Evolutionary conservation across 192 early-diverging fungal genomes (phyloP).

Genomic region (Coemansia sp.): DNA sequence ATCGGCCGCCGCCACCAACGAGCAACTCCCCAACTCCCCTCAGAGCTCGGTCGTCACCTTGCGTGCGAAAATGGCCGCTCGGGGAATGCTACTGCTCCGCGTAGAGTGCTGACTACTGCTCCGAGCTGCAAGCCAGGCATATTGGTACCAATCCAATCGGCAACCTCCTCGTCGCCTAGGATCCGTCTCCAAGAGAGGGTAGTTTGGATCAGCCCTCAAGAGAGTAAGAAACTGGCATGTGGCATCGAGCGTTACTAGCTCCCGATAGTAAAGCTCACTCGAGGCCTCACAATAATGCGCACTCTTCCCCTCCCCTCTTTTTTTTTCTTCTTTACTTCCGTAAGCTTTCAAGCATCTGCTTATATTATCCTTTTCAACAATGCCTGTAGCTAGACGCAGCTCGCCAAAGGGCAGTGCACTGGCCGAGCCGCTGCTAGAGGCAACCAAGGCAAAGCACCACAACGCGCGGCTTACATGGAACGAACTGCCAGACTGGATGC

Average conservation of each 20-base stretch:
- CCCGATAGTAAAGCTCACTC: no score
- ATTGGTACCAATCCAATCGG: conserved; percentile 6
- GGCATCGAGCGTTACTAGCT: not conserved
- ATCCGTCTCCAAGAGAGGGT: not conserved
- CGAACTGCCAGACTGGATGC: conserved; percentile 76
- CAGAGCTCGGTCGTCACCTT: not conserved
- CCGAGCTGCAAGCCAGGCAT: not conserved
- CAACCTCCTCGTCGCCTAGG: conserved; percentile 2
- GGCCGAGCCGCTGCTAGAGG: conserved; percentile 8
- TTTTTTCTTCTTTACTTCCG: not conserved
- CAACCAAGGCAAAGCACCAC: conserved; percentile 7
- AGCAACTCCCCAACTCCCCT: not conserved
- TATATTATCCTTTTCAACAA: not conserved
- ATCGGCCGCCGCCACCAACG: not conserved
- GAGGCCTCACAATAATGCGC: not conserved
- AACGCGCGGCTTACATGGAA: conserved; percentile 35
- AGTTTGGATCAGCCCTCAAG: not conserved
- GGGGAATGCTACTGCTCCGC: not conserved
- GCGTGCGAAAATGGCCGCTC: not conserved
- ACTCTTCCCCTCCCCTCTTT: not conserved
- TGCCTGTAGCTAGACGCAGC: conserved; percentile 31
- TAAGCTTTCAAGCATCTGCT: not conserved
- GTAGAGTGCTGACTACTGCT: not conserved
- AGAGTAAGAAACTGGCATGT: not conserved
- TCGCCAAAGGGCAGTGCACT: conserved; percentile 12